Evolutionary conservation across 1,284 basidiomycete genomes (phyloP).

Genomic region (Marasmius oreades): DNA sequence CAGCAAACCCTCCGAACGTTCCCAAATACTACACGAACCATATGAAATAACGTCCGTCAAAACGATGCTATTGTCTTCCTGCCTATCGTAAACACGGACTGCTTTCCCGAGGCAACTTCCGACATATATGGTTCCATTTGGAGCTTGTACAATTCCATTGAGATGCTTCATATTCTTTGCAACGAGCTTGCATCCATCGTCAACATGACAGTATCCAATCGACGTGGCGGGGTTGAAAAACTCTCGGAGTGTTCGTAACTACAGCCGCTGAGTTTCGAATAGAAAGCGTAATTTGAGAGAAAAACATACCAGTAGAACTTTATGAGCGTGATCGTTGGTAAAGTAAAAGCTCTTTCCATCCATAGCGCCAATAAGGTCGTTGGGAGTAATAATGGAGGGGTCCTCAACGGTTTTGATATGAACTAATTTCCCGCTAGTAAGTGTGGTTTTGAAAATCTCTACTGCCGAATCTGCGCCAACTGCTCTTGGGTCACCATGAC

Average conservation of each 20-base stretch:
- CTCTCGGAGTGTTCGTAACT: not conserved
- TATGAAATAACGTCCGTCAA: constrained; percentile 41
- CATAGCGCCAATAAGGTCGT: constrained; percentile 61
- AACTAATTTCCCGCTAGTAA: constrained; percentile 41
- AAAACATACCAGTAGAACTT: constrained; percentile 47
- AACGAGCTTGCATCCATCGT: constrained; percentile 56
- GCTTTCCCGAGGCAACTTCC: constrained; percentile 36
- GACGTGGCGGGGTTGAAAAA: constrained; percentile 29
- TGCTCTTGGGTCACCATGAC: constrained; percentile 25
- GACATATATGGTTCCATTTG: constrained; percentile 59
- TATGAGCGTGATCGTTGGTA: constrained; percentile 64
- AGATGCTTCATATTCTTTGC: constrained; percentile 37
- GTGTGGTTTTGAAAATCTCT: constrained; percentile 62
- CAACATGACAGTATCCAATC: constrained; percentile 56
- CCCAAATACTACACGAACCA: constrained; percentile 28
- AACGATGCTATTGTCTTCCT: constrained; percentile 52
- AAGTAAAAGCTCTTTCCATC: constrained; percentile 63
- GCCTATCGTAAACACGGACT: constrained; percentile 50
- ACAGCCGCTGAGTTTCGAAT: too few species aligned
- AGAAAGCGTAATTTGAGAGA: constrained; percentile 28
- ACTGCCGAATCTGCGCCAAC: constrained; percentile 69
- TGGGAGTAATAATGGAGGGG: constrained; percentile 54
- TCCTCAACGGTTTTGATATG: constrained; percentile 60
- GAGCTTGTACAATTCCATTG: constrained; percentile 56
- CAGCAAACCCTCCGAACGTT: constrained; percentile 1